Conservation (phyloP, 768 basidiomycete genomes). For the Collybia nuda region DNA sequence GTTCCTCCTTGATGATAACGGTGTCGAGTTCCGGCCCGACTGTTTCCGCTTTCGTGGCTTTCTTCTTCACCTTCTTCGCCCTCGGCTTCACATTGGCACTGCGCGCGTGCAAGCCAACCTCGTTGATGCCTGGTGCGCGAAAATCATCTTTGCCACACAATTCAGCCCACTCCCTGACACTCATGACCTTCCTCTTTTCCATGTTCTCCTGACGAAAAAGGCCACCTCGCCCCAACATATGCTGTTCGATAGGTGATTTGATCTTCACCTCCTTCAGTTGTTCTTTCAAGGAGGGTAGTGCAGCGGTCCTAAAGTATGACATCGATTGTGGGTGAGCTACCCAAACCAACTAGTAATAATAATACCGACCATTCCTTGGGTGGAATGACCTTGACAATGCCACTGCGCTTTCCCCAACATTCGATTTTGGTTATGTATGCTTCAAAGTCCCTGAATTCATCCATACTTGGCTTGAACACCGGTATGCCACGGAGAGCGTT, state of each 20-base stretch:
- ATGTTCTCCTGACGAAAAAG: constrained; percentile 90
- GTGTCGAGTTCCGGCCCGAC: constrained; percentile 39
- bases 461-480: constrained; percentile 93
- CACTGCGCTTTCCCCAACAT: constrained; percentile 86
- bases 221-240: constrained; percentile 84
- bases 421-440: constrained; percentile 84
- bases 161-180: constrained; percentile 86
- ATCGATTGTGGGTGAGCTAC: constrained; percentile 21
- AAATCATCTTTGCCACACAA: constrained; percentile 70
- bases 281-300: constrained; percentile 70
- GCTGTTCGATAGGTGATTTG: constrained; percentile 89
- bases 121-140: constrained; percentile 70
- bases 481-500: constrained; percentile 88
- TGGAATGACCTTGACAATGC: constrained; percentile 95
- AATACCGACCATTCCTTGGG: constrained; percentile 85
- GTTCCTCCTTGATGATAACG: constrained; percentile 48
- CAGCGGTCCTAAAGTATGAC: constrained; percentile 50
- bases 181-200: constrained; percentile 82
- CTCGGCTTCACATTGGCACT: constrained; percentile 31
- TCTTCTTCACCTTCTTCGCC: constrained; percentile 42
- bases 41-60: constrained; percentile 37
- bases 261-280: constrained; percentile 78
- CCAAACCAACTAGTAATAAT: constrained; percentile 15
- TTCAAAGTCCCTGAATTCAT: constrained; percentile 92
- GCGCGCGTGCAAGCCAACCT: constrained; percentile 56